These are phyloP conservation scores for Trichopus zeylanicus DNA, from an alignment of 116 monocot species.

Conservation along the genomic window DNA sequence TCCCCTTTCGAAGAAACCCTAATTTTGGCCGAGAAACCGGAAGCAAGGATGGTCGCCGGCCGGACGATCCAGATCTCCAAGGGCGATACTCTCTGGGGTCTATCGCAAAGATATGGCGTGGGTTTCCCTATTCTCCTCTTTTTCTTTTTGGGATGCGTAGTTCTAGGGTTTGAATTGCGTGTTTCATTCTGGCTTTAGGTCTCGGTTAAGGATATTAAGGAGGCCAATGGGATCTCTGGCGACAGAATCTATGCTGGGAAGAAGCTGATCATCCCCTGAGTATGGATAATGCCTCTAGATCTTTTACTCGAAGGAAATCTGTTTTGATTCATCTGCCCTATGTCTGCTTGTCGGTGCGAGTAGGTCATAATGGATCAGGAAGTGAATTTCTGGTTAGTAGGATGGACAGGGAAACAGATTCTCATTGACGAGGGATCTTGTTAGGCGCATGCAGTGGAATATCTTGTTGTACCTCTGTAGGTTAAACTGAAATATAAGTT, in stretches of 20 bases:
- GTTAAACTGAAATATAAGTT: no score
- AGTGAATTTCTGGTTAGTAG: no score
- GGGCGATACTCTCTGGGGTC: constrained; percentile 27
- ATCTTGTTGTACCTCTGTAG: no score
- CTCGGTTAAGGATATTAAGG: constrained; percentile 15
- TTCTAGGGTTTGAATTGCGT: background rate
- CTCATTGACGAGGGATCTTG: no score
- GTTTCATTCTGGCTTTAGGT: constrained; percentile 2
- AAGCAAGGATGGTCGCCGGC: background rate
- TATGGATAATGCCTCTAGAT: no score
- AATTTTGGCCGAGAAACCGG: background rate
- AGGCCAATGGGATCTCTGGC: constrained; percentile 17
- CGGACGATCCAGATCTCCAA: constrained; percentile 13
- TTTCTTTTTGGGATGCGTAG: background rate
- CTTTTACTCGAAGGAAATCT: no score
- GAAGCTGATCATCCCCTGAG: constrained; percentile 29
- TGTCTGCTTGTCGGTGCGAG: no score
- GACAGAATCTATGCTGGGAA: constrained; percentile 26
- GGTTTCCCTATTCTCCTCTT: background rate
- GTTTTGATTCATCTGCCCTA: no score
- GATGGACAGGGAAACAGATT: no score
- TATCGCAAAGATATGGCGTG: constrained; percentile 21
- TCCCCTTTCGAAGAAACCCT: background rate
- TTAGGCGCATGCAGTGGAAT: no score
- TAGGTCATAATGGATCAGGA: no score